Base-by-base conservation (phyloP, 2,329 filamentous ascomycete species). In the Penicillium occitanis region DNA sequence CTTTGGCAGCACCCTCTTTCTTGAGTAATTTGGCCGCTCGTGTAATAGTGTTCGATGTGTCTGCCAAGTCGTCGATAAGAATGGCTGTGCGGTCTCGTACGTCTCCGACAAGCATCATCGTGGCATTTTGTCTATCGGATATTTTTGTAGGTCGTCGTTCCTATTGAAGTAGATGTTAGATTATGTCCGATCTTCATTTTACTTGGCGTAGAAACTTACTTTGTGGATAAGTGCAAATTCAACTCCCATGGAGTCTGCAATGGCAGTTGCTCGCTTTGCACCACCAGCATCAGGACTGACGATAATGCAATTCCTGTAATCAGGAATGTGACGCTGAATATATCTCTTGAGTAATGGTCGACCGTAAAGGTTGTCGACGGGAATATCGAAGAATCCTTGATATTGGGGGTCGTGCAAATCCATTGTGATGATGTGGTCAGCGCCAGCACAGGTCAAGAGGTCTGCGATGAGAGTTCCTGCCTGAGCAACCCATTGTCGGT, bases 181-280 rank as follows among this genome's bases (percentile, higher is more conserved):
- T 46, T 46, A 7, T 44, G 35, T 46, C 19, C 33, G 13, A n/a
- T 30, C 5, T 51, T 44, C 51, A 8, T 5, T 13, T 4, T 4
- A 10, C n/a, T 11, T 30, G 11, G 13, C 11, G 2, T 3, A 44
- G 35, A 59, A 30, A 61, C 80, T 78, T 84, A 92, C 92, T 90
- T 98, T 99, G 85, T 99, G 95, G 74, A 99, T 99, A 67, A 99
- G 87, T 58, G 95, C 95, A 81, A 99, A 98, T 67, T 95, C 92
- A 84, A 97, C 93, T 71, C 92, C 91, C 69, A 98, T 86, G 68
- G 90, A 89, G 80, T 99, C 95, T 13, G 95, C 94, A 77, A 99
- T 97, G 58, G 92, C 91, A 37, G 95, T 97, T 22, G 95, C 95
- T 71, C 95, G 88, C 84, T 99, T 99, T 57, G 95, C 95, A 70